Evolutionary conservation across 2,329 filamentous ascomycete genomes (phyloP).

Genomic region (Septoria petroselini): DNA sequence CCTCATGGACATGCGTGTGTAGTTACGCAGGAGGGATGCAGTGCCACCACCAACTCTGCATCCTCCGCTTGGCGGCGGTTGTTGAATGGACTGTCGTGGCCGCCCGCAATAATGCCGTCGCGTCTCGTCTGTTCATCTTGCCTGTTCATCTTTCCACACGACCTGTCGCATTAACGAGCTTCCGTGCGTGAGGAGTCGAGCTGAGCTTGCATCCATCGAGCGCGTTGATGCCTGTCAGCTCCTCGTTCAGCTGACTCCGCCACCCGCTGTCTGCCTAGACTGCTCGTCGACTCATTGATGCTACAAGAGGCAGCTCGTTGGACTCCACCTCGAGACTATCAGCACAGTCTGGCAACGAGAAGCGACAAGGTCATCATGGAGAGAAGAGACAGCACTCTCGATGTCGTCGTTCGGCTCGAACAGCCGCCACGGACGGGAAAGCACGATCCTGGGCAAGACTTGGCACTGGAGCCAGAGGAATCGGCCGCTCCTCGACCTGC

Average conservation of each 20-base stretch:
- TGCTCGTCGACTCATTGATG: not conserved
- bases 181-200: not conserved
- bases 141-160: no score
- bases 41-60: not conserved
- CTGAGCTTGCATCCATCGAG: slow-evolving; percentile 4
- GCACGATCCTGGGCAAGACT: not conserved
- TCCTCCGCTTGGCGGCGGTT: not conserved
- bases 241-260: slow-evolving; percentile 10
- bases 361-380: not conserved
- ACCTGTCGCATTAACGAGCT: no score
- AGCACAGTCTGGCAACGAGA: not conserved
- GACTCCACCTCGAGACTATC: not conserved
- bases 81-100: not conserved
- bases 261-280: slow-evolving; percentile 5
- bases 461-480: not conserved
- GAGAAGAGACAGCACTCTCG: slow-evolving; percentile 8
- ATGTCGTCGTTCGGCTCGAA: not conserved
- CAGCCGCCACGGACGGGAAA: no score
- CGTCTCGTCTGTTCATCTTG: not conserved
- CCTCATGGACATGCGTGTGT: not conserved
- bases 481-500: not conserved
- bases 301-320: not conserved
- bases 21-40: slow-evolving; percentile 3
- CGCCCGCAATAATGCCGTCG: not conserved
- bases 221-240: slow-evolving; percentile 8